Evolutionary conservation across 164 flowering plant genomes (phyloP), one percentile per base, ranked within the genome.

Genomic region (Magnolia officinalis): DNA sequence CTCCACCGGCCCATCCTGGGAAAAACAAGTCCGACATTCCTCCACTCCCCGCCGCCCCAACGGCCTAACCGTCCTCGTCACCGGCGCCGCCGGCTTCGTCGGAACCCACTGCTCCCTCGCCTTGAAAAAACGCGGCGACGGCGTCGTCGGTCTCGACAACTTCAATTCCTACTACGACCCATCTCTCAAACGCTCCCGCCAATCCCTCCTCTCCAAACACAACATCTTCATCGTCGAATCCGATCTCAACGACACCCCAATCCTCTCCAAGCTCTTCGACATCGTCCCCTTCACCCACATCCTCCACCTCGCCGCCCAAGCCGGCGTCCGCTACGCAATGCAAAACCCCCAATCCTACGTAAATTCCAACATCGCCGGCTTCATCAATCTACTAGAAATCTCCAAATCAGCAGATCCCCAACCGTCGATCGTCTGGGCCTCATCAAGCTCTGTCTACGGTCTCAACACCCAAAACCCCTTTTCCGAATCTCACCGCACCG

Each of bases 251-350:
- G 95, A 95, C 76, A 84, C 65, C 4, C 75, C 82, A 0, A 61
- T 95, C 61, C 79, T 95, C 1, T 19, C 82, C 1, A 90, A 93
- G 81, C 86, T 95, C 7, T 93, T 93, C 86, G 94, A 90, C 78
- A 83, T 92, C 13, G 98, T 90, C 2, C 94, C 95, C 0, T 92
- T 95, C 83, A 86, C 94, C 0, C 98, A 95, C 81, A 76, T 95
- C 14, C 90, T 95, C n/a, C 98, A 95, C 80, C 83, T 95, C n/a
- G 95, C 97, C 0, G 97, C 97, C 0, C 97, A 92, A 75, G 97
- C 97, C 16, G 97, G 97, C 11, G 98, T 95, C 0, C 92, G 98
- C 0, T 95, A 95, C 84, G 98, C 98, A 16, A 90, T 95, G 93
- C 77, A 89, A 74, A 95, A 95, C 75, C 98, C 98, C 0, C 91